Evolutionary conservation across 768 basidiomycete species (phyloP).

Genomic region (Rhizopogon vesiculosus): DNA sequence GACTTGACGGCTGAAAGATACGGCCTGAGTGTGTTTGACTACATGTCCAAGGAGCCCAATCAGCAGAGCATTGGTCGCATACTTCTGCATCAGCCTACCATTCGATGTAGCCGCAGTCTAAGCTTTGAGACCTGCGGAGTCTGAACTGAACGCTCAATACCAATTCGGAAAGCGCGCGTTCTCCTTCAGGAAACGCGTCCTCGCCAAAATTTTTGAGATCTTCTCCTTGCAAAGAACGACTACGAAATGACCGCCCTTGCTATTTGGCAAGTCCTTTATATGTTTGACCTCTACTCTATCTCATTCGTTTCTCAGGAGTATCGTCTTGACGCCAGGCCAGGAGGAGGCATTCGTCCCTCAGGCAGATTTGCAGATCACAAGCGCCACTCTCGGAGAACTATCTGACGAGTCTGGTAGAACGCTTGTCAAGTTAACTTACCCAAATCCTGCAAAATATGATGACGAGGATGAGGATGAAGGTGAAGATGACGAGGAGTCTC

Average conservation of each 20-base stretch:
- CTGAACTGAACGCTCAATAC: constrained; percentile 20
- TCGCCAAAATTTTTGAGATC: constrained; percentile 13
- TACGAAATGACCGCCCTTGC: constrained; percentile 55
- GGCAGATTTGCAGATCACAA: constrained; percentile 74
- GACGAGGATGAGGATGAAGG: constrained; percentile 44
- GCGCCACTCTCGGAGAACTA: constrained; percentile 76
- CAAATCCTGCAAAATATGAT: constrained; percentile 29
- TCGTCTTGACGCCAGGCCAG: constrained; percentile 53
- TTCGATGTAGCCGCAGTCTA: constrained; percentile 15
- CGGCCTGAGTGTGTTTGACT: constrained; percentile 95
- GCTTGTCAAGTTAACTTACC: constrained; percentile 63
- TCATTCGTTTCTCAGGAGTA: constrained; percentile 45
- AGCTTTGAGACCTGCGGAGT: constrained; percentile 37
- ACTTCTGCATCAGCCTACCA: constrained; percentile 42
- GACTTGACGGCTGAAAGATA: constrained; percentile 95
- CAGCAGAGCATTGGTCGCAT: neutral
- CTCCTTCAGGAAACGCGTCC: constrained; percentile 4
- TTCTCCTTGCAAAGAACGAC: constrained; percentile 4
- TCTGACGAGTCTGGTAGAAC: constrained; percentile 56
- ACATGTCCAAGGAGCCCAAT: constrained; percentile 8
- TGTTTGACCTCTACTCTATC: constrained; percentile 4
- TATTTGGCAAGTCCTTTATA: constrained; percentile 48
- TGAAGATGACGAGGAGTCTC: constrained; percentile 32
- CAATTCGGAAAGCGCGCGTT: constrained; percentile 1
- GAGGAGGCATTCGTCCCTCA: constrained; percentile 53